phyloP scores from a whole-genome alignment of 352 stramenopile species.

The Phytopythium sindhum region DNA sequence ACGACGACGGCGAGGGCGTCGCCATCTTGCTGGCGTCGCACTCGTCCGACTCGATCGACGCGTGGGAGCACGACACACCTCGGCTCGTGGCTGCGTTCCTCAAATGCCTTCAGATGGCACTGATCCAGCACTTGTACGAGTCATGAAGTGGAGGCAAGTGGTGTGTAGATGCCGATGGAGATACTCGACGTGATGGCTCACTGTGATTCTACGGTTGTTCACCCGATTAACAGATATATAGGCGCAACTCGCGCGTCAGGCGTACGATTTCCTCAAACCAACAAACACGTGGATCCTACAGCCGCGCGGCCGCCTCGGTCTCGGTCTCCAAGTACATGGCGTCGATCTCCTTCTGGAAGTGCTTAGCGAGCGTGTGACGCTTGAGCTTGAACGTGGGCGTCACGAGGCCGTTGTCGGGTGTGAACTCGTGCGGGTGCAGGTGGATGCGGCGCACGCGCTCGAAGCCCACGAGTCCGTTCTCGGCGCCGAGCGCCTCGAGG shows the following conservation, averaged over 20 bases:
- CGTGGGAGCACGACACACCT: not conserved
- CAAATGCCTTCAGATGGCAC: not conserved
- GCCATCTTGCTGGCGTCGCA: not conserved
- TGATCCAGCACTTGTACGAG: constrained; percentile 8
- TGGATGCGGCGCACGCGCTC: constrained; percentile 90
- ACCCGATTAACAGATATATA: not conserved
- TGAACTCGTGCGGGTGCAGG: constrained; percentile 86
- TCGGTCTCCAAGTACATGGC: constrained; percentile 43
- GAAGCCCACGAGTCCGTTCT: constrained; percentile 81
- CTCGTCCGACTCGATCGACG: not conserved
- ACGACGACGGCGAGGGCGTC: not conserved
- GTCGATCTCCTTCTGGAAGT: constrained; percentile 47
- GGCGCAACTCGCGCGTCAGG: too few species aligned
- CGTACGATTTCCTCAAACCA: not conserved
- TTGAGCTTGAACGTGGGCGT: constrained; percentile 98
- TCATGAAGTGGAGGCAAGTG: not conserved
- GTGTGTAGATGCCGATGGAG: too few species aligned
- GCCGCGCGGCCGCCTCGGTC: not conserved
- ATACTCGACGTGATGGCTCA: too few species aligned
- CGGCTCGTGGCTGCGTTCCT: not conserved
- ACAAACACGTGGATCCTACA: not conserved
- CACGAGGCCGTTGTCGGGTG: constrained; percentile 87
- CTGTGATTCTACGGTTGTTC: not conserved
- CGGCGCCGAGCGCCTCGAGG: constrained; percentile 42
- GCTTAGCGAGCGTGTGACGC: constrained; percentile 58